These are phyloP conservation scores for Lichtheimia corymbifera DNA, from an alignment of 371 early-diverging fungal genomes.

Conservation along the genomic window DNA sequence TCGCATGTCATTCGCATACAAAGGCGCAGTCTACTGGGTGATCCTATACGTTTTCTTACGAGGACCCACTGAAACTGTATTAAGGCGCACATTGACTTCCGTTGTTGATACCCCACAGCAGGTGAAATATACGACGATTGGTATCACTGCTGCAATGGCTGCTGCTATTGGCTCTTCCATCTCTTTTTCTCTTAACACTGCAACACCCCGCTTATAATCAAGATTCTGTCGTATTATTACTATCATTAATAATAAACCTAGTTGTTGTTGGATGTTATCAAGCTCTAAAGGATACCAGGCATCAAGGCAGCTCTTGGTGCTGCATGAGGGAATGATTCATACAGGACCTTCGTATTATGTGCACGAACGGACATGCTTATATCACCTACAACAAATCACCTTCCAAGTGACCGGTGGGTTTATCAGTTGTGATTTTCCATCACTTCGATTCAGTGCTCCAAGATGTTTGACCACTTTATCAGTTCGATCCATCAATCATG, in stretches of 20 bases:
- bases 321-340: constrained; percentile 20
- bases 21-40: constrained; percentile 46
- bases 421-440: too few relatives aligned
- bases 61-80: constrained; percentile 39
- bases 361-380: constrained; percentile 32
- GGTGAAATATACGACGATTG: constrained; percentile 38
- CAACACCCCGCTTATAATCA: too few relatives aligned
- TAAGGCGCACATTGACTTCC: constrained; percentile 27
- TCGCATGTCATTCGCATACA: constrained; percentile 40
- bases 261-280: too few relatives aligned
- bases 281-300: constrained; percentile 28
- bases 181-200: constrained; percentile 24
- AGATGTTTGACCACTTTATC: too few relatives aligned
- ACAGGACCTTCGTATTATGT: constrained; percentile 35
- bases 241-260: too few relatives aligned
- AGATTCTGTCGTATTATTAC: too few relatives aligned
- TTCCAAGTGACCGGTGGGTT: too few relatives aligned
- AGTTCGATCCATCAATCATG: too few relatives aligned
- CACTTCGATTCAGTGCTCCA: too few relatives aligned
- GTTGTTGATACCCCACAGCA: constrained; percentile 24
- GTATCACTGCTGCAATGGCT: constrained; percentile 41
- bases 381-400: too few relatives aligned
- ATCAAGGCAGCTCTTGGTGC: constrained; percentile 27
- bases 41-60: constrained; percentile 39
- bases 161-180: constrained; percentile 37